phyloP scores from a whole-genome alignment of 169 alveolate genomes.

The Plasmodium yoelii region DNA sequence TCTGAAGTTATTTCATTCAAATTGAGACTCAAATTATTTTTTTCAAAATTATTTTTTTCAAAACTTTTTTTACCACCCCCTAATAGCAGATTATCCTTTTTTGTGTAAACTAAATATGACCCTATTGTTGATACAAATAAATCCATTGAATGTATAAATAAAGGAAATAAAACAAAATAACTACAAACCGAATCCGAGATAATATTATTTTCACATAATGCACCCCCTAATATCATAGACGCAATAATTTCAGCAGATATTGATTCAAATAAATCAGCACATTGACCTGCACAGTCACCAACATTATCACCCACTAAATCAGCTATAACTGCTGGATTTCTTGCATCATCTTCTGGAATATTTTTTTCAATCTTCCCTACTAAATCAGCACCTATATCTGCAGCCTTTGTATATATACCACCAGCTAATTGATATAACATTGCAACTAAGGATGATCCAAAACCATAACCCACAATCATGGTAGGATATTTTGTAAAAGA shows the following conservation, averaged over 20 bases:
- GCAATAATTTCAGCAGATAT: slow-evolving; percentile 91
- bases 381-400: slow-evolving; percentile 94
- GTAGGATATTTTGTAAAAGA: slow-evolving; percentile 79
- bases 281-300: slow-evolving; percentile 93
- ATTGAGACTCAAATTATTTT: neutral
- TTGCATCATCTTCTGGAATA: slow-evolving; percentile 93
- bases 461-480: slow-evolving; percentile 90
- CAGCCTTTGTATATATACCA: slow-evolving; percentile 93
- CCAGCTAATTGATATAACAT: slow-evolving; percentile 93
- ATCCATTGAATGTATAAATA: slow-evolving; percentile 90
- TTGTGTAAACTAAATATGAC: slow-evolving; percentile 81
- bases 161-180: slow-evolving; percentile 90
- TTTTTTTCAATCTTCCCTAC: slow-evolving; percentile 92
- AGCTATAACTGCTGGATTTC: slow-evolving; percentile 94
- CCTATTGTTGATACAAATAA: slow-evolving; percentile 86
- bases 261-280: slow-evolving; percentile 92
- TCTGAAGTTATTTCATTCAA: slow-evolving; percentile 65
- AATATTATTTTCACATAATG: slow-evolving; percentile 85
- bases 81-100: slow-evolving; percentile 79
- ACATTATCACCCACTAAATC: slow-evolving; percentile 94
- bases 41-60: neutral
- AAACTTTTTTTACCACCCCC: neutral
- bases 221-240: slow-evolving; percentile 93
- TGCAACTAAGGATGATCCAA: slow-evolving; percentile 94
- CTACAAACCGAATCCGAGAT: slow-evolving; percentile 70